These are phyloP conservation scores for Herpetospermum pedunculosum DNA, from an alignment of 306 rosid species.

Conservation along the genomic window DNA sequence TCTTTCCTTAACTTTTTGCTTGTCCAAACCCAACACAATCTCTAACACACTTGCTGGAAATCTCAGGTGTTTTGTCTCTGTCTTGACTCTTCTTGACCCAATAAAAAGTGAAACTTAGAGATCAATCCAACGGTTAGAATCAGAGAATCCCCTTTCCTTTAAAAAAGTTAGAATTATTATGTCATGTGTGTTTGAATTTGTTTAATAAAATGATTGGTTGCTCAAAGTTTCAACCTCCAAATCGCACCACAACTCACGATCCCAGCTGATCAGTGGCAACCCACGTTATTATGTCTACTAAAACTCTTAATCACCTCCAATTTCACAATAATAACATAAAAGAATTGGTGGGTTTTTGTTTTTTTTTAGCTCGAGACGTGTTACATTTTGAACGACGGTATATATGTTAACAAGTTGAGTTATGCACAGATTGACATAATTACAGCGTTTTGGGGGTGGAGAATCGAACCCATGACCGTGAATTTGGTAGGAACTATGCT, in stretches of 20 bases:
- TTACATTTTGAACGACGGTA: too few relatives aligned
- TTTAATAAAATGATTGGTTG: background rate
- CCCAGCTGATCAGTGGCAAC: slow-evolving; percentile 1
- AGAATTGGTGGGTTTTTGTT: background rate
- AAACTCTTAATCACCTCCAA: background rate
- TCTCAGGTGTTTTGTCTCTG: background rate
- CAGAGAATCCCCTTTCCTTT: background rate
- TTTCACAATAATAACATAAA: background rate
- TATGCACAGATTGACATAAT: too few relatives aligned
- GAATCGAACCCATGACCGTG: too few relatives aligned
- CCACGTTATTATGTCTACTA: slow-evolving; percentile 6
- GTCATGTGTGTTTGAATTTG: background rate
- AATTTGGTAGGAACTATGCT: too few relatives aligned
- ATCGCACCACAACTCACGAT: background rate
- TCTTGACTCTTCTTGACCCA: too few relatives aligned
- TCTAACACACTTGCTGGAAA: background rate
- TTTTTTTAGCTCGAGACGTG: too few relatives aligned
- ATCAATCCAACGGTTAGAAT: background rate
- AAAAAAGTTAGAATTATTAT: background rate
- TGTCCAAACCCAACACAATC: background rate
- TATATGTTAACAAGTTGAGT: too few relatives aligned
- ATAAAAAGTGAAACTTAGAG: background rate
- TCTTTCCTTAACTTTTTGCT: background rate
- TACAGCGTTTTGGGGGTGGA: too few relatives aligned
- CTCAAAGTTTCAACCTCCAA: background rate